These are phyloP conservation scores for Penicillium flavigenum DNA, from an alignment of 495 filamentous ascomycete genomes.

Conservation along the genomic window DNA sequence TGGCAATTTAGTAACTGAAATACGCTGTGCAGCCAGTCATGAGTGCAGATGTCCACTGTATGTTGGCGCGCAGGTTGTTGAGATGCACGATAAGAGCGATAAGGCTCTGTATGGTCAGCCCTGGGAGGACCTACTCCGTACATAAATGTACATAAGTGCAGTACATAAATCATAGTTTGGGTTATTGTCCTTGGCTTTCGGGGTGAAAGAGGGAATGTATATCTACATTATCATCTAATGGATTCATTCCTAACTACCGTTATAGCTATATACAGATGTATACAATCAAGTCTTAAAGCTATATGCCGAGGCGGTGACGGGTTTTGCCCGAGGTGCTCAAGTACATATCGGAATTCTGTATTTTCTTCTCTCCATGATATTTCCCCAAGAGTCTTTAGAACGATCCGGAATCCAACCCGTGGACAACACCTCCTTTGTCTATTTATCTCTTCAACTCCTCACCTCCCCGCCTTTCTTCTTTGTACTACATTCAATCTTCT, in stretches of 20 bases:
- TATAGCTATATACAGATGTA: too few species aligned
- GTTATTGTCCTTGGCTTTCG: not conserved
- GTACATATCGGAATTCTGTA: conserved; percentile 13
- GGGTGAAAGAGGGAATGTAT: not conserved
- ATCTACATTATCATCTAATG: not conserved
- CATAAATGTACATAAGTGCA: not conserved
- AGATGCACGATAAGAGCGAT: conserved; percentile 8
- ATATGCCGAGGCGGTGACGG: conserved; percentile 9
- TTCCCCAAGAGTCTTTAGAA: not conserved
- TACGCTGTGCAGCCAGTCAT: conserved; percentile 4
- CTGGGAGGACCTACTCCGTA: not conserved
- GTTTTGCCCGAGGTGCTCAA: conserved; percentile 9
- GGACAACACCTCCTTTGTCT: not conserved
- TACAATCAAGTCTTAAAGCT: not conserved
- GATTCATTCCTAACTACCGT: too few species aligned
- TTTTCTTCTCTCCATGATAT: conserved; percentile 8
- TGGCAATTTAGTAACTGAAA: conserved; percentile 16
- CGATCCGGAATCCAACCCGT: not conserved
- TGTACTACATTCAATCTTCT: conserved; percentile 10
- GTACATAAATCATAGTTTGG: not conserved
- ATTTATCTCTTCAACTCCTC: conserved; percentile 17
- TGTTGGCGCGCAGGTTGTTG: not conserved
- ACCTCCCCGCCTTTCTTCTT: conserved; percentile 7
- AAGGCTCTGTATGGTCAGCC: not conserved
- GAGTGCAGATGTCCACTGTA: conserved; percentile 9